Conservation (phyloP, 805 yeast species). For the Grigorovia yakushimaensis region DNA sequence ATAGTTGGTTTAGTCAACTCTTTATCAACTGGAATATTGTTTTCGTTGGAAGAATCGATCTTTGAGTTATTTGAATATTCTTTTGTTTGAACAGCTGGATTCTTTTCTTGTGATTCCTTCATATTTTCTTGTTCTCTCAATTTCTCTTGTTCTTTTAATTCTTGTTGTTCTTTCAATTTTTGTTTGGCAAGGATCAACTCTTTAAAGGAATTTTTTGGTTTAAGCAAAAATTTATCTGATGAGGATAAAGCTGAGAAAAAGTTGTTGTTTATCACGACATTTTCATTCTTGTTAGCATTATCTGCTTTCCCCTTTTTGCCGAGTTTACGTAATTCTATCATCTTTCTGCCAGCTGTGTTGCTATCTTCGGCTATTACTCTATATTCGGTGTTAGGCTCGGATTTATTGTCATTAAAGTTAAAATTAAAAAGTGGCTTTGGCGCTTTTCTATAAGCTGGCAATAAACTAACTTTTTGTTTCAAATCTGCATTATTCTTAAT, state of each 20-base stretch:
- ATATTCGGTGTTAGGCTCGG: background rate
- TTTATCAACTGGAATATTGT: background rate
- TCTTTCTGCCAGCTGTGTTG: too few species aligned
- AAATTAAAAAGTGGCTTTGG: conserved; percentile 49
- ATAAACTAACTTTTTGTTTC: conserved; percentile 52
- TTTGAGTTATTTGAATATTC: background rate
- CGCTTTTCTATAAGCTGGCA: conserved; percentile 51
- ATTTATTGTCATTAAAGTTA: too few species aligned
- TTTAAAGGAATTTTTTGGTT: conserved; percentile 25
- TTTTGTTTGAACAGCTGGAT: background rate
- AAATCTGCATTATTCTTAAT: conserved; percentile 37
- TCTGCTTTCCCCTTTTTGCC: background rate
- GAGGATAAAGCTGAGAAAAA: background rate
- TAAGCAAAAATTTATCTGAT: conserved; percentile 13
- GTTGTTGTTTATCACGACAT: background rate
- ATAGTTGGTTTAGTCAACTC: background rate
- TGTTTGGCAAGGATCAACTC: conserved; percentile 13
- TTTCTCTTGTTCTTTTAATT: conserved; percentile 15
- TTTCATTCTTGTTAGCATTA: background rate
- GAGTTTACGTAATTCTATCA: background rate
- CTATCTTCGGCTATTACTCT: background rate
- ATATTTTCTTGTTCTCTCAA: background rate
- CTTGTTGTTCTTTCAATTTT: conserved; percentile 12
- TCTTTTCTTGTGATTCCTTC: background rate
- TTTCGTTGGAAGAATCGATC: background rate